A percentile compares a stretch with the other conserved stretches of the same genome.
Evolutionary conservation across 2,329 filamentous ascomycete genomes (phyloP).

Genomic region (Cladosporium sp.): DNA sequence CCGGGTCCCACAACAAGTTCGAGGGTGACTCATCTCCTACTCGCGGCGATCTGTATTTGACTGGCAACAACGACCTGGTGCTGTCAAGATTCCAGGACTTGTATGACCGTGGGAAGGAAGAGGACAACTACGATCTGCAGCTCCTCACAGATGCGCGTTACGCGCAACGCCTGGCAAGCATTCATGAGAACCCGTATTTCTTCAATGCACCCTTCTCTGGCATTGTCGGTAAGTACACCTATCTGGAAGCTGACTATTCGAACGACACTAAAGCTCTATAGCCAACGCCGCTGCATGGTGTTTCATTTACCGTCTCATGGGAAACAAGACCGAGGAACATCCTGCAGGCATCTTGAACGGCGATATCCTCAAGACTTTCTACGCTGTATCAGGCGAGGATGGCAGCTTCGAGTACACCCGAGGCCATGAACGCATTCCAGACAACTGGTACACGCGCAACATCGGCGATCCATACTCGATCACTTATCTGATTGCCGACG

Average conservation of each 20-base stretch:
- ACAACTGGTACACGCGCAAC: slow-evolving; percentile 36
- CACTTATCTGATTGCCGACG: slow-evolving; percentile 20
- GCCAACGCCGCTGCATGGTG: slow-evolving; percentile 19
- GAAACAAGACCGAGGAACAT: slow-evolving; percentile 36
- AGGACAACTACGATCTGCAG: slow-evolving; percentile 31
- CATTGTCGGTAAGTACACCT: slow-evolving; percentile 19
- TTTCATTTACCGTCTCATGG: slow-evolving; percentile 38
- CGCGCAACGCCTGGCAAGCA: slow-evolving; percentile 24
- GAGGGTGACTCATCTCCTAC: slow-evolving; percentile 32
- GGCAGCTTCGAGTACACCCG: slow-evolving; percentile 22
- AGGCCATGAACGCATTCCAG: slow-evolving; percentile 40
- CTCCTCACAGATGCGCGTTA: slow-evolving; percentile 27
- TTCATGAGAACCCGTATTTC: slow-evolving; percentile 23
- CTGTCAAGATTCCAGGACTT: slow-evolving; percentile 22
- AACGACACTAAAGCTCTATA: not conserved
- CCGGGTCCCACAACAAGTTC: slow-evolving; percentile 29
- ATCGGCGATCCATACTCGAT: slow-evolving; percentile 30
- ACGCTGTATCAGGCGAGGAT: slow-evolving; percentile 32
- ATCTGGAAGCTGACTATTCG: slow-evolving; percentile 15
- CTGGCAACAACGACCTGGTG: slow-evolving; percentile 21
- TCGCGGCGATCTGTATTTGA: slow-evolving; percentile 30
- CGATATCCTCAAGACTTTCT: slow-evolving; percentile 38
- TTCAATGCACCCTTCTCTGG: slow-evolving; percentile 24
- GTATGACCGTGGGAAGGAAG: slow-evolving; percentile 21
- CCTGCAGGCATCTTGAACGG: slow-evolving; percentile 35